phyloP scores from a whole-genome alignment of 345 rosid species.

The Hirschfeldia incana region DNA sequence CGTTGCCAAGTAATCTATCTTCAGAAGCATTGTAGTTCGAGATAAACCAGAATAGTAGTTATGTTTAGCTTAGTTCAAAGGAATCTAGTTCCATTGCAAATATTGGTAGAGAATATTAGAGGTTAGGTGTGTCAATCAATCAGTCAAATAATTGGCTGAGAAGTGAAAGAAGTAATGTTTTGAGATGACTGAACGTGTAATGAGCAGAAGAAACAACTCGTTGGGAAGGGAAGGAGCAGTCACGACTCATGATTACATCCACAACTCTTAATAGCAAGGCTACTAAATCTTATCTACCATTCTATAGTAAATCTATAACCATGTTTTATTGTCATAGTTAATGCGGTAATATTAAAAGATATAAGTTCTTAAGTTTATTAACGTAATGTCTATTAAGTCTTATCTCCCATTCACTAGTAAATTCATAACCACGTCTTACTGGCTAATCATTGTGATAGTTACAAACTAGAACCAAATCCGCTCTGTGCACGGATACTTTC shows the following conservation, averaged over 20 bases:
- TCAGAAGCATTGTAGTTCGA: background rate
- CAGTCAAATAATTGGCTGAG: background rate
- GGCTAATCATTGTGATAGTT: too few relatives aligned
- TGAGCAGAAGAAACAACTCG: slow-evolving; percentile 38
- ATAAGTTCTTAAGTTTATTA: too few relatives aligned
- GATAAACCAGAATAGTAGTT: background rate
- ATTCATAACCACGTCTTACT: too few relatives aligned
- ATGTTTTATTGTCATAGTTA: background rate
- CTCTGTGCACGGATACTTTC: too few relatives aligned
- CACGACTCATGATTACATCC: background rate
- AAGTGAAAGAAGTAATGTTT: background rate
- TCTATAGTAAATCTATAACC: background rate
- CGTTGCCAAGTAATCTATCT: background rate
- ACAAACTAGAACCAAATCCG: too few relatives aligned
- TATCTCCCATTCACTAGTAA: too few relatives aligned
- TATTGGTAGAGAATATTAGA: background rate
- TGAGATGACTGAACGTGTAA: slow-evolving; percentile 29
- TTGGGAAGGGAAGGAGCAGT: slow-evolving; percentile 30
- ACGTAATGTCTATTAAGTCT: too few relatives aligned
- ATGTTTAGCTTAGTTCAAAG: background rate
- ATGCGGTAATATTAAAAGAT: too few relatives aligned
- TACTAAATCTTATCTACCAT: background rate
- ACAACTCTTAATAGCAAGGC: background rate
- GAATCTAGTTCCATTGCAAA: background rate
- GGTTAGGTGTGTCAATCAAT: background rate